A percentile compares a stretch with the other conserved stretches of the same genome.
Conservation (phyloP, 2,329 filamentous ascomycete genomes). For the Annulohypoxylon truncatum region DNA sequence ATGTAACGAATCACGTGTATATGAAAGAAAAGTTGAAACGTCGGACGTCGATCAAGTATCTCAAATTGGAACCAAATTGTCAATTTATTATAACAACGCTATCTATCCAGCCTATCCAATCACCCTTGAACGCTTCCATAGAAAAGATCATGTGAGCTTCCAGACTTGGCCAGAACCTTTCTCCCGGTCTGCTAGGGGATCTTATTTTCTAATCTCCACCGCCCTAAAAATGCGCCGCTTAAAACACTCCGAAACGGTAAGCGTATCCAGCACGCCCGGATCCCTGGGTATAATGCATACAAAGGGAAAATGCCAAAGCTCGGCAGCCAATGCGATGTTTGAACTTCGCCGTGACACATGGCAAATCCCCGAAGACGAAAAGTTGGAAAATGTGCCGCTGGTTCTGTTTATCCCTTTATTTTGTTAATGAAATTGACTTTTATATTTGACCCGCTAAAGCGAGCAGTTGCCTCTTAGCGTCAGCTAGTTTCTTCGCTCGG, state of each 20-base stretch:
- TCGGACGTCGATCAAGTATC: conserved; percentile 5
- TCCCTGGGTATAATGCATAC: conserved; percentile 42
- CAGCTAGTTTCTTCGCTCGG: conserved; percentile 57
- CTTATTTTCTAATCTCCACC: conserved; percentile 11
- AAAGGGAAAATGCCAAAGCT: conserved; percentile 21
- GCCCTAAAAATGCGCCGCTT: conserved; percentile 27
- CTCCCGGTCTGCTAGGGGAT: background rate
- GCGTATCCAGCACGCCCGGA: conserved; percentile 39
- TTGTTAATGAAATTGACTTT: conserved; percentile 1
- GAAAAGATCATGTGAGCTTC: conserved; percentile 14
- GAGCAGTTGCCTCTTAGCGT: conserved; percentile 61
- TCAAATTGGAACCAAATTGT: conserved; percentile 18
- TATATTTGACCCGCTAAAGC: conserved; percentile 46
- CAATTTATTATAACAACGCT: conserved; percentile 28
- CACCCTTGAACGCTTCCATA: background rate
- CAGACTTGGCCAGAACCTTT: conserved; percentile 6
- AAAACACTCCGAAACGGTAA: conserved; percentile 38
- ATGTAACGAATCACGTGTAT: conserved; percentile 26
- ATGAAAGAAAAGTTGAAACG: conserved; percentile 14
- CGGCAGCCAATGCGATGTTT: conserved; percentile 6
- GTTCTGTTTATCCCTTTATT: background rate
- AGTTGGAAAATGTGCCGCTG: background rate
- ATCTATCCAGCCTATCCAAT: conserved; percentile 4
- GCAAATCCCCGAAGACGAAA: background rate
- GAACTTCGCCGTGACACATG: background rate